A percentile compares a stretch with the other conserved stretches of the same genome.
Conservation (phyloP, 2,329 filamentous ascomycete species). For the Microcyclospora pomicola region DNA sequence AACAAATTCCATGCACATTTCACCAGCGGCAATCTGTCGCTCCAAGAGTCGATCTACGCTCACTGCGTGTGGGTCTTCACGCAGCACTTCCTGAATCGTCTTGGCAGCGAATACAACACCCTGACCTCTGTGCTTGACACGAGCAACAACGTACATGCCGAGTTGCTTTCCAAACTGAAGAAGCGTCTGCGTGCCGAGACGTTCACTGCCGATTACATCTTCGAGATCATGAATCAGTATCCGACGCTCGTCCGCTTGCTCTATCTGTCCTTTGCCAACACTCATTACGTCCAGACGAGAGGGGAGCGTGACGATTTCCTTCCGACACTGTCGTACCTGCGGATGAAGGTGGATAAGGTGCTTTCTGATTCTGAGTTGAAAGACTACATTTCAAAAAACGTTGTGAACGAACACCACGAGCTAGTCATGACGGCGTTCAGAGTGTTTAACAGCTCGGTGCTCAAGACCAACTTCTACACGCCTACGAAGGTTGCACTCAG, state of each 20-base stretch:
- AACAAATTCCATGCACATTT: constrained; percentile 93
- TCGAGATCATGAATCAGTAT: constrained; percentile 89
- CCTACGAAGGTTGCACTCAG: constrained; percentile 96
- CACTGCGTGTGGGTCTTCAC: constrained; percentile 97
- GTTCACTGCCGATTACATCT: constrained; percentile 95
- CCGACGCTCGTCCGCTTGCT: constrained; percentile 74
- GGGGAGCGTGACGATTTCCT: constrained; percentile 54
- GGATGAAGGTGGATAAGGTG: constrained; percentile 56
- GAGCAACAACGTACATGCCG: constrained; percentile 71
- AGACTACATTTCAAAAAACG: constrained; percentile 64
- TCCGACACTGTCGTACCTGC: constrained; percentile 54
- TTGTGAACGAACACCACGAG: constrained; percentile 84
- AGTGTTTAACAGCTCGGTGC: constrained; percentile 80
- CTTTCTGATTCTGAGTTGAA: constrained; percentile 61
- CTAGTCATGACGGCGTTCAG: constrained; percentile 97
- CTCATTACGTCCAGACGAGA: constrained; percentile 60
- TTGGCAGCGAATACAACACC: constrained; percentile 83
- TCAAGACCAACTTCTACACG: constrained; percentile 97
- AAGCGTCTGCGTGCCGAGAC: constrained; percentile 89
- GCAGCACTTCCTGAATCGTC: constrained; percentile 91
- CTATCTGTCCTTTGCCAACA: constrained; percentile 82
- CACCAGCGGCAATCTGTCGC: constrained; percentile 67
- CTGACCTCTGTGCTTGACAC: constrained; percentile 66
- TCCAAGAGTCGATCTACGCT: constrained; percentile 94
- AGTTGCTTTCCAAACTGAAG: constrained; percentile 87